phyloP scores from a whole-genome alignment of 768 basidiomycete genomes.

The Chalciporus piperatus region DNA sequence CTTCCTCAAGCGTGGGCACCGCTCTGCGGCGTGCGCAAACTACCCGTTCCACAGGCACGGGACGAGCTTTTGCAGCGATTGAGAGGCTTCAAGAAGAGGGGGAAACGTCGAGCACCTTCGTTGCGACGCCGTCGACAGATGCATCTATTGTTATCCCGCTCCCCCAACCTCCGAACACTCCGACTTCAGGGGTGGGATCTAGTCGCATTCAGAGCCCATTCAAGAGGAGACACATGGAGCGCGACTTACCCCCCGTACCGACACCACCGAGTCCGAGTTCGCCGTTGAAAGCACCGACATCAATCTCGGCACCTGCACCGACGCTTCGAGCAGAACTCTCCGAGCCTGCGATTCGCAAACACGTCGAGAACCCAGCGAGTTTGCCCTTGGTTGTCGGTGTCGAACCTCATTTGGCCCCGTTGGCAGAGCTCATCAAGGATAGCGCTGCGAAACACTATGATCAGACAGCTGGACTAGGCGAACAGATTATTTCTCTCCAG shows the following conservation, averaged over 20 bases:
- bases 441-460: conserved; percentile 35
- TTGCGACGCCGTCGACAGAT: conserved; percentile 20
- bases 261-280: conserved; percentile 10
- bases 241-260: not conserved
- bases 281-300: not conserved
- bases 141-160: conserved; percentile 25
- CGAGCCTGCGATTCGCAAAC: conserved; percentile 19
- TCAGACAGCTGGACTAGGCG: conserved; percentile 31
- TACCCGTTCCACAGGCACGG: conserved; percentile 7
- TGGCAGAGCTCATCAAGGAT: conserved; percentile 35
- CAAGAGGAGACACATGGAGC: conserved; percentile 4
- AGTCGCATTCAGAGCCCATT: conserved; percentile 23
- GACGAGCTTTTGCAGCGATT: conserved; percentile 21
- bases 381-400: conserved; percentile 8
- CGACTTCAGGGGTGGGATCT: conserved; percentile 11
- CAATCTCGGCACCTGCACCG: not conserved
- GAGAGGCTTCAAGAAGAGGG: conserved; percentile 21
- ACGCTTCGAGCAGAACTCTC: conserved; percentile 17
- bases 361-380: conserved; percentile 13
- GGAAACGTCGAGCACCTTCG: not conserved
- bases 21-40: conserved; percentile 26
- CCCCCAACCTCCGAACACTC: conserved; percentile 11
- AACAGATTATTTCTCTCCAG: conserved; percentile 34
- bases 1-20: conserved; percentile 22
- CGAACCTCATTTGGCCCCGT: conserved; percentile 22